Evolutionary conservation across 164 flowering plant species (phyloP).

Genomic region (Magnolia kwangsiensis): DNA sequence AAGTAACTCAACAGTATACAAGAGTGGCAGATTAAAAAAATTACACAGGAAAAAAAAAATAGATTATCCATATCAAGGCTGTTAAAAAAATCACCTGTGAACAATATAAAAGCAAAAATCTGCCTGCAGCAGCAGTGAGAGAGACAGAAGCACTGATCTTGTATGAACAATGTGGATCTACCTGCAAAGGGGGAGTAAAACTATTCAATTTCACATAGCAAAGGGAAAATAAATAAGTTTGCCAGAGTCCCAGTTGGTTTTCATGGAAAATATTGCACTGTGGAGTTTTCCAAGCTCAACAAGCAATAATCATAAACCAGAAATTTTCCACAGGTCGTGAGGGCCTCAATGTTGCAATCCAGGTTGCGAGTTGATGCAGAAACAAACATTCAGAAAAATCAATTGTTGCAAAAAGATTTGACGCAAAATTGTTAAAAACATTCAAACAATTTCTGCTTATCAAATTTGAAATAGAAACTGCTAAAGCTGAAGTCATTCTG

Average conservation of each 20-base stretch:
- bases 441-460: too few relatives aligned
- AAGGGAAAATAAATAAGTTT: not conserved
- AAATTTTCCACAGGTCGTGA: not conserved
- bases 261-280: not conserved
- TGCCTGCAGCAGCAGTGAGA: conserved; percentile 61
- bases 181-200: conserved; percentile 43
- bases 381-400: too few relatives aligned
- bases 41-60: not conserved
- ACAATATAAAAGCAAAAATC: conserved; percentile 75
- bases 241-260: not conserved
- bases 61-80: not conserved
- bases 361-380: too few relatives aligned
- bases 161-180: conserved; percentile 95
- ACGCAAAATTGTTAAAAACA: too few relatives aligned
- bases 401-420: too few relatives aligned
- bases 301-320: not conserved
- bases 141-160: conserved; percentile 55
- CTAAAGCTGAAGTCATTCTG: too few relatives aligned
- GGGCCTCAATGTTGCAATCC: too few relatives aligned
- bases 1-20: not conserved
- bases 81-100: conserved; percentile 54
- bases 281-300: not conserved
- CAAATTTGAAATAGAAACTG: too few relatives aligned
- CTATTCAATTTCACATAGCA: not conserved
- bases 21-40: not conserved